Evolutionary conservation across 2,329 filamentous ascomycete genomes (phyloP), one percentile per base, ranked within the genome.

Genomic region (Corinectria fuckeliana): DNA sequence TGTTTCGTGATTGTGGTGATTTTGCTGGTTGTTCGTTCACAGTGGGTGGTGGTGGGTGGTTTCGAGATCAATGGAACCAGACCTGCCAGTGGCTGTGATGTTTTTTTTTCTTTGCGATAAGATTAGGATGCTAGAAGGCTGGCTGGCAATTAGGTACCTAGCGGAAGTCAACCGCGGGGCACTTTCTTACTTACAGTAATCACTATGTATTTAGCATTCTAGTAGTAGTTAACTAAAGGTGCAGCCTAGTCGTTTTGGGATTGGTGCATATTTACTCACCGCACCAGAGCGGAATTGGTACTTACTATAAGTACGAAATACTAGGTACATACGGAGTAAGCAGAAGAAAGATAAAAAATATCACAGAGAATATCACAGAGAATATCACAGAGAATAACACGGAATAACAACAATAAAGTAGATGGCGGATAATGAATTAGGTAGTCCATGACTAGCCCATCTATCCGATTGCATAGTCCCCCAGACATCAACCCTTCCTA

Each of bases 91-190:
- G 42, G 57, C 60, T 41, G 61, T 64, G 58, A 62, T 69, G 62
- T 70, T 72, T 74, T 73, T n/a, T 73, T 74, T 73, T 74, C 69
- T 67, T 64, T 59, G 54, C 52, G 68, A 66, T 67, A 64, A 69
- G 66, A 70, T 72, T 66, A 51, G 51, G 50, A 69, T 58, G n/a
- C n/a, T n/a, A n/a, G n/a, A 54, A 49, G 47, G 61, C 65, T 66
- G 68, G 69, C 60, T 65, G 58, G 68, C 42, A 42, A n/a, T n/a
- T n/a, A n/a, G n/a, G n/a, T n/a, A n/a, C n/a, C n/a, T n/a, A n/a
- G 45, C 44, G 44, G 42, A 54, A 51, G 49, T 54, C 20, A 16
- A 50, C n/a, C 26, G 60, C 39, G 60, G 61, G 55, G 58, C 54
- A 60, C 34, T n/a, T n/a, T n/a, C n/a, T n/a, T n/a, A n/a, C n/a